Evolutionary conservation across 2,329 filamentous ascomycete genomes (phyloP).

Genomic region (Botrytis aclada): DNA sequence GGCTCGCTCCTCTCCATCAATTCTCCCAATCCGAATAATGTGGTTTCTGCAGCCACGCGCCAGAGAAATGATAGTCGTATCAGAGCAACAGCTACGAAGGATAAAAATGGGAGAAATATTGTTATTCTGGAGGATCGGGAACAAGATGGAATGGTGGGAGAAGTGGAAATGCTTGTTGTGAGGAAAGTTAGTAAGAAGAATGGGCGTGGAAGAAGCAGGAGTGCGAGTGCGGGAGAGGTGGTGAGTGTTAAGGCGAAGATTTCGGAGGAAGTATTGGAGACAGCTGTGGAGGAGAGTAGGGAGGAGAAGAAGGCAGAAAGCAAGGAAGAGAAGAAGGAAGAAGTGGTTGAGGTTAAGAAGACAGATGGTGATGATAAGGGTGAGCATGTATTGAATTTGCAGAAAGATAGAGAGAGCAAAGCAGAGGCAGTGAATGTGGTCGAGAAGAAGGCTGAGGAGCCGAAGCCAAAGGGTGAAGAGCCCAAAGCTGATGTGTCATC

Average conservation of each 20-base stretch:
- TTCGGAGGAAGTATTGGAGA: not conserved
- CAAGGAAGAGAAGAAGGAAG: not conserved
- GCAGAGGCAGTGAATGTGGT: constrained; percentile 13
- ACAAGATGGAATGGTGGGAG: constrained; percentile 9
- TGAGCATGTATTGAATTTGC: constrained; percentile 3
- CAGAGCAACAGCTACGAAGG: constrained; percentile 10
- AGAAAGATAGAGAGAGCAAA: constrained; percentile 10
- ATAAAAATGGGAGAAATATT: constrained; percentile 9
- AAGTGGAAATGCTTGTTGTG: constrained; percentile 6
- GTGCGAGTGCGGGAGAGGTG: not conserved
- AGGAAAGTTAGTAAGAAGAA: constrained; percentile 2
- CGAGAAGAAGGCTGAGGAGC: not conserved
- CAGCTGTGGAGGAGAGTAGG: constrained; percentile 13
- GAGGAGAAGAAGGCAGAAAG: not conserved
- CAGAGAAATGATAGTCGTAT: constrained; percentile 1
- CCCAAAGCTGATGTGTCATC: not conserved
- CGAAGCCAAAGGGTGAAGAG: constrained; percentile 17
- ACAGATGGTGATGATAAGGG: constrained; percentile 10
- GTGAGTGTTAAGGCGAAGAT: not conserved
- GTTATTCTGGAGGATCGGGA: constrained; percentile 4
- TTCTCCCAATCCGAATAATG: not conserved
- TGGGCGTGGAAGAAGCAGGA: not conserved
- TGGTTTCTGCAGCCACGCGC: not conserved
- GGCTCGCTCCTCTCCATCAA: constrained; percentile 28
- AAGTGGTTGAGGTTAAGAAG: constrained; percentile 21